A percentile compares a stretch with the other conserved stretches of the same genome.
These are phyloP conservation scores for Diaporthe sp. DNA, from an alignment of 2,329 filamentous ascomycete genomes.

Conservation along the genomic window DNA sequence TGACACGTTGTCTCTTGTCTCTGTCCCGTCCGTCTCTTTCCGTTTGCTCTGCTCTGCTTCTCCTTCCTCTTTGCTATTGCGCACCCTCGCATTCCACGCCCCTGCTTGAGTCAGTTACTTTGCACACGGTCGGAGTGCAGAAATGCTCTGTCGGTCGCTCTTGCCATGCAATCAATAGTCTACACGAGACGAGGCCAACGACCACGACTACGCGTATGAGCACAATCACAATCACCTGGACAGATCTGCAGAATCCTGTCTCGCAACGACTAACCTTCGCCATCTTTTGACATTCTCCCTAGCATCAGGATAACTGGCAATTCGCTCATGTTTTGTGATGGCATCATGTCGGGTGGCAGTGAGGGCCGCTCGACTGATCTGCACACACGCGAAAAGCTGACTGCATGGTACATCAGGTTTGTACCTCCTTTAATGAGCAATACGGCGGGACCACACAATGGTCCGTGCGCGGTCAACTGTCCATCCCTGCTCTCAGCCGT, in stretches of 20 bases:
- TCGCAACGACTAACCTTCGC: not conserved
- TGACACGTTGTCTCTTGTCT: conserved; percentile 26
- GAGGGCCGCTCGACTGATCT: conserved; percentile 14
- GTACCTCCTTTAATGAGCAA: conserved; percentile 5
- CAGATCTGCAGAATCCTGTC: not conserved
- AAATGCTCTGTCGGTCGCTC: not conserved
- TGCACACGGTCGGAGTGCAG: not conserved
- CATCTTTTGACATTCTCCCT: not conserved
- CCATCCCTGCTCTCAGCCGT: conserved; percentile 24
- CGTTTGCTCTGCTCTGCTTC: conserved; percentile 1
- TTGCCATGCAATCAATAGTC: conserved; percentile 10
- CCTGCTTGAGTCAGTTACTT: conserved; percentile 11
- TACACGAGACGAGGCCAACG: not conserved
- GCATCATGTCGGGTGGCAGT: conserved; percentile 30
- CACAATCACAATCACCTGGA: not conserved
- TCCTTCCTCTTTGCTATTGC: not conserved
- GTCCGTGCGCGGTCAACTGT: not conserved
- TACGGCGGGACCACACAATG: not conserved
- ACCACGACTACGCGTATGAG: not conserved
- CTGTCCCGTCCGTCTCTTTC: not conserved
- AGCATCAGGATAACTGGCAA: not conserved
- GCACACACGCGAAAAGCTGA: conserved; percentile 17
- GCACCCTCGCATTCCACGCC: conserved; percentile 12
- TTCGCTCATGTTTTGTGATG: conserved; percentile 5
- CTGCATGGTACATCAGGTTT: not conserved